Conservation (phyloP, 371 early-diverging fungal genomes). For the Homolaphlyctis polyrhiza region DNA sequence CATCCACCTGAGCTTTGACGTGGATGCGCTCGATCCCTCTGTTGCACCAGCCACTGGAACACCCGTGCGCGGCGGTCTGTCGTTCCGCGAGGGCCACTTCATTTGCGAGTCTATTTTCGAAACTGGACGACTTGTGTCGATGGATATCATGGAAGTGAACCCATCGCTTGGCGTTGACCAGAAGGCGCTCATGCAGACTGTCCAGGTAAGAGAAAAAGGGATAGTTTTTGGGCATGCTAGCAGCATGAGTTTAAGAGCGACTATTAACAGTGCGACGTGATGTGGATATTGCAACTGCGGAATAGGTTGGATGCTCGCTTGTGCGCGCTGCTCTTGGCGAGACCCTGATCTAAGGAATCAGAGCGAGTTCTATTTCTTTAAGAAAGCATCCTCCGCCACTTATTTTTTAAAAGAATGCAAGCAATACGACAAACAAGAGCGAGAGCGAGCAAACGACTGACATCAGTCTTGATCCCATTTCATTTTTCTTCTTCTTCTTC, state of each 20-base stretch:
- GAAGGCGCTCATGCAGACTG: conserved; percentile 69
- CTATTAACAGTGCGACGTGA: no score
- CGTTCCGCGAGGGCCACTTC: conserved; percentile 55
- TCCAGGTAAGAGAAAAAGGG: no score
- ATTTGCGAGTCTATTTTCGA: conserved; percentile 83
- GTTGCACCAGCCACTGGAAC: conserved; percentile 95
- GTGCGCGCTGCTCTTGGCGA: conserved; percentile 39
- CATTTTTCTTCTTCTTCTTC: no score
- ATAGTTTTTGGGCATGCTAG: conserved; percentile 25
- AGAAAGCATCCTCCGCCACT: no score
- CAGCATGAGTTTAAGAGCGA: background rate
- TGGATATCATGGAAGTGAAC: conserved; percentile 95
- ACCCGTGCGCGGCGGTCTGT: conserved; percentile 93
- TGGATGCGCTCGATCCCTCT: conserved; percentile 92
- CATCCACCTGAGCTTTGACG: conserved; percentile 91
- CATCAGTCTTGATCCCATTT: no score
- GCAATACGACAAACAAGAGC: no score
- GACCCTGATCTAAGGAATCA: conserved; percentile 17
- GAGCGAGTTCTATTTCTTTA: no score
- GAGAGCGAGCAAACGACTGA: no score
- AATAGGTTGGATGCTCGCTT: conserved; percentile 40
- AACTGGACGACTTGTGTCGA: conserved; percentile 82
- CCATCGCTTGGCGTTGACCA: conserved; percentile 71
- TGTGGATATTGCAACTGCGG: background rate
- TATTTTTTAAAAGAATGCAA: no score